Base-by-base conservation (phyloP, 176 grass and related monocot species). In the Musa beccarii region DNA sequence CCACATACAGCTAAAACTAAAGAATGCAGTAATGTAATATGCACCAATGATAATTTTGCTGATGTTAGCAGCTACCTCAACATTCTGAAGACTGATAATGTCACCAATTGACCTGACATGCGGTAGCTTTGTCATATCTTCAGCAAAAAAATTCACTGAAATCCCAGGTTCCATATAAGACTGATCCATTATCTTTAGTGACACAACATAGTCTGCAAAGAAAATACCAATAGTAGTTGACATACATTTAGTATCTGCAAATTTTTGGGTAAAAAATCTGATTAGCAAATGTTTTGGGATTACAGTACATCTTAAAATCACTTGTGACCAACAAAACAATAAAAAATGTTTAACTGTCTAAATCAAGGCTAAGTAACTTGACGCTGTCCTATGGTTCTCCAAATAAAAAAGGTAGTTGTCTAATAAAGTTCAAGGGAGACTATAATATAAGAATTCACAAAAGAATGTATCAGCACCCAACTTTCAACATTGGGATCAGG, bases 51-150 rank as follows among this genome's bases (percentile, higher is more conserved):
- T 23, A 65, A 65, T 65, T 17, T 65, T 65, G 63, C 16, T 43
- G 10, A 49, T 20, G 17, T 43, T 43, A 49, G 17, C 13, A 68
- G 25, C 28, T 96, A 96, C 92, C 82, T 55, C 53, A 43, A 92
- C 83, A 78, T 78, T 69, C 54, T 96, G 92, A 73, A 92, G 86
- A 81, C 89, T 85, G 73, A 96, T 96, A 63, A 96, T 82, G 82
- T 96, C 89, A 29, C 86, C 84, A 2, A 71, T 80, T 43, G 86
- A 87, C 69, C 78, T 89, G 53, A 87, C 87, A 76, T 69, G 73
- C 0, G 92, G 92, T 67, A 92, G 72, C 49, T 81, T 82, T 28
- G 78, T 61, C 73, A 75, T 61, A 49, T 70, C 75, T n/a, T 87
- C 83, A 59, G 86, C 86, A 34, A 81, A 92, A 69, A 86, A 92